Conservation (phyloP, 441 rosid genomes). For the Raphanus hybrid region DNA sequence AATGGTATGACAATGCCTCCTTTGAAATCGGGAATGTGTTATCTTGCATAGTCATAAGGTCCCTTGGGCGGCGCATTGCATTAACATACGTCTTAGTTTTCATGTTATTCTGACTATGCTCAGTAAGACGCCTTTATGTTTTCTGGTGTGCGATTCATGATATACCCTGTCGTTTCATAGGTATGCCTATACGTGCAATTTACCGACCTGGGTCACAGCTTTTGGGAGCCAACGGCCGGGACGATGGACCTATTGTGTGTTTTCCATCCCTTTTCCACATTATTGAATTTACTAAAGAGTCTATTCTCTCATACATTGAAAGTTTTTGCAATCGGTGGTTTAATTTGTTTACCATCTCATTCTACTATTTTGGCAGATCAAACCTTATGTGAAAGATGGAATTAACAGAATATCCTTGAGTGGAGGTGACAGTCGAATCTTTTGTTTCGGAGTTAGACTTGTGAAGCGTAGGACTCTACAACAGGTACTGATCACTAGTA, state of each 20-base stretch:
- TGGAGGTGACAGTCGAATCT: conserved; percentile 77
- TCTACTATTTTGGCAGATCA: conserved; percentile 62
- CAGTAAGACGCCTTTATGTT: not conserved
- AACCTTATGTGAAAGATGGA: conserved; percentile 73
- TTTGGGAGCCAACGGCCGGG: conserved; percentile 94
- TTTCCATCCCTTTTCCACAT: not conserved
- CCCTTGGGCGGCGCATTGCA: not conserved
- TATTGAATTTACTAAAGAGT: conserved; percentile 1
- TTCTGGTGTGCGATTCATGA: conserved; percentile 20
- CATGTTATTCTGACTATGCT: conserved; percentile 1
- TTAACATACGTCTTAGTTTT: conserved; percentile 28
- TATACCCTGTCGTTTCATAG: conserved; percentile 47
- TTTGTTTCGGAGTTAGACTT: conserved; percentile 92
- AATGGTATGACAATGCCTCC: conserved; percentile 68
- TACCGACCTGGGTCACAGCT: conserved; percentile 92
- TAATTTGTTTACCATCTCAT: conserved; percentile 18
- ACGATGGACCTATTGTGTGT: conserved; percentile 97
- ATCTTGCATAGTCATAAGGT: conserved; percentile 13
- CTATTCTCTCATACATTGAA: conserved; percentile 23
- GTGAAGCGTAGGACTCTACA: conserved; percentile 84
- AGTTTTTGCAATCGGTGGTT: conserved; percentile 11
- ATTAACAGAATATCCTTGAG: conserved; percentile 76
- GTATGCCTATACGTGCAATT: conserved; percentile 73
- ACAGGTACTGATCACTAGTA: conserved; percentile 58
- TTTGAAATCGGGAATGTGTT: not conserved